Base-by-base conservation (phyloP, 2,329 filamentous ascomycete genomes). In the Aspergillus neotritici region DNA sequence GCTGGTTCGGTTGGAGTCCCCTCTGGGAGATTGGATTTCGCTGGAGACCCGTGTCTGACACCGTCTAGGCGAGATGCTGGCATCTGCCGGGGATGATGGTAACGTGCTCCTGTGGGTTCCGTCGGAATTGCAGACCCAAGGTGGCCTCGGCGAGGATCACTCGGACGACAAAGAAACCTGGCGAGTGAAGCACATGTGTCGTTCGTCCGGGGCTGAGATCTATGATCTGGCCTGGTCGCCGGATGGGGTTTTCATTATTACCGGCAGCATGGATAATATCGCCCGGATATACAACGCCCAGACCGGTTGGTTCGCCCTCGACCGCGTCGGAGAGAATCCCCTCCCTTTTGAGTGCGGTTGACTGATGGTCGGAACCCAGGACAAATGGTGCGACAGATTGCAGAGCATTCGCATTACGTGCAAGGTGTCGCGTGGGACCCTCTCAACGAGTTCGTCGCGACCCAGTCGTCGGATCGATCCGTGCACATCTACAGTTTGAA, bases 361-460 rank as follows among this genome's bases (percentile, higher is more conserved):
- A 21, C 57, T 68, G 50, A 60, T 53, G 55, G 35, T 60, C 35
- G 43, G 39, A 21, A 37, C 28, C 4, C 35, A 80, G 77, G 78
- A 13, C 72, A 76, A 65, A 75, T 90, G 52, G 85, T 96, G 46
- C 84, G 91, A 47, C 91, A 96, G 65, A 95, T 97, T 52, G 91
- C 91, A 40, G 91, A 97, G 65, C 91, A 97, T 69, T 94, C 88
- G 59, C 93, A 98, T 67, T 98, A 96, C 65, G 93, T 98, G 13
- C 93, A 98, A 69, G 93, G 93, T 37, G 94, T 98, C 6, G 86
- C 93, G 4, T 98, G 93, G 94, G 94, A 98, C 70, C 94, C 93
- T 16, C 71, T 96, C 43, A 97, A 97, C 69, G 93, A 98, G 70
- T 98, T 90, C 65, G 90, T 98, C 47, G 93, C 93, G 31, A 98